Evolutionary conservation across 306 rosid species (phyloP).

Genomic region (Vigna unguiculata): DNA sequence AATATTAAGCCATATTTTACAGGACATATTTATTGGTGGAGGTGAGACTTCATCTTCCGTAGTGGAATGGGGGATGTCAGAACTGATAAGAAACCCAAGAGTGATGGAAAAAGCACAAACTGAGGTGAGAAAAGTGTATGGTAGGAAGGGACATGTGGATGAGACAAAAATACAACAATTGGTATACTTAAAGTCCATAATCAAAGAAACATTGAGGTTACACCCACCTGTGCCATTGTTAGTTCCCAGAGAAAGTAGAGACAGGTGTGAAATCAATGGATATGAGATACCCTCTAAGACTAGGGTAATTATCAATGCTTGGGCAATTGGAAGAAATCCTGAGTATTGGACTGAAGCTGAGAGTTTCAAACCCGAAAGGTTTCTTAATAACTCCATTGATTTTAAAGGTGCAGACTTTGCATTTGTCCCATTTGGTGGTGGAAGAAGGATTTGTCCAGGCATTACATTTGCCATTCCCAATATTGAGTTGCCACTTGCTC

Average conservation of each 20-base stretch:
- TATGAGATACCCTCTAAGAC: constrained; percentile 3
- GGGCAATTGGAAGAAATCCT: constrained; percentile 5
- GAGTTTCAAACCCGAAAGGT: constrained; percentile 1
- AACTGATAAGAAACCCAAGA: background rate
- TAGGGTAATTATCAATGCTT: background rate
- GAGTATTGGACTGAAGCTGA: background rate
- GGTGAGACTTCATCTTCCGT: constrained; percentile 2
- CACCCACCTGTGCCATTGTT: constrained; percentile 1
- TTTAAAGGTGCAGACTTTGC: background rate
- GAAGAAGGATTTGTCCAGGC: background rate
- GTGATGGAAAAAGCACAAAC: background rate
- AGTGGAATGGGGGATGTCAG: constrained; percentile 3
- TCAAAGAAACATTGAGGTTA: background rate
- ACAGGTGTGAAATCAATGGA: background rate
- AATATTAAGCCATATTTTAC: background rate
- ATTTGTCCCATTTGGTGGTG: background rate
- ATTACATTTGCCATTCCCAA: background rate
- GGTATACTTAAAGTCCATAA: background rate
- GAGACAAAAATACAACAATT: background rate
- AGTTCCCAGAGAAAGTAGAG: background rate
- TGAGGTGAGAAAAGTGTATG: constrained; percentile 1
- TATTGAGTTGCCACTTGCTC: constrained; percentile 6
- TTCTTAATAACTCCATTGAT: background rate
- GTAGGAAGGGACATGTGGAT: background rate
- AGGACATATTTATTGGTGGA: background rate